Percentiles rank a stretch among this genome's conserved stretches.
Evolutionary conservation across 148 eudicot genomes (phyloP).

Genomic region (Dianthus caryophyllus): DNA sequence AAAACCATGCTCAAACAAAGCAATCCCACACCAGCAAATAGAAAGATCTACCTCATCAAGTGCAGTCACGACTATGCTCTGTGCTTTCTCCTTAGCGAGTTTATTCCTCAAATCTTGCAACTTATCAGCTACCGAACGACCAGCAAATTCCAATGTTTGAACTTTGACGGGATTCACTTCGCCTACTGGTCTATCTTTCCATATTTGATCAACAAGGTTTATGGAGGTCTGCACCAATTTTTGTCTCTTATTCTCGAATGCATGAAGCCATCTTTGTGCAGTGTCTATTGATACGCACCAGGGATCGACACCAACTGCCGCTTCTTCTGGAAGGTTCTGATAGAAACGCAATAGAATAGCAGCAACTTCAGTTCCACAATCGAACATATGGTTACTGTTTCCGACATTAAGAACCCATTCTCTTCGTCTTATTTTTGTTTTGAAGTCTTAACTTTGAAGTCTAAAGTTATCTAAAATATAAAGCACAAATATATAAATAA

Average conservation of each 20-base stretch:
- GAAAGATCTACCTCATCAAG: slow-evolving; percentile 68
- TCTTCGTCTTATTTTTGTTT: too few relatives aligned
- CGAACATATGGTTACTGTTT: too few relatives aligned
- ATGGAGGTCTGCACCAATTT: slow-evolving; percentile 61
- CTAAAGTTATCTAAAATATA: not conserved
- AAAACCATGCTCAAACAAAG: too few relatives aligned
- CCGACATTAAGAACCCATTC: too few relatives aligned
- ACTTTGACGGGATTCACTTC: slow-evolving; percentile 57
- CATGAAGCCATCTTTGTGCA: slow-evolving; percentile 86
- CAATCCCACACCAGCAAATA: not conserved
- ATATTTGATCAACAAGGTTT: slow-evolving; percentile 82
- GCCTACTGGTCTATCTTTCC: slow-evolving; percentile 70
- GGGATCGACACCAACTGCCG: slow-evolving; percentile 76
- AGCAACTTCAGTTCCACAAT: slow-evolving; percentile 15
- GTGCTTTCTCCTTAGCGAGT: slow-evolving; percentile 59
- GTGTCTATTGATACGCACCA: slow-evolving; percentile 96
- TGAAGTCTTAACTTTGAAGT: too few relatives aligned
- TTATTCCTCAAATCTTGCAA: slow-evolving; percentile 64
- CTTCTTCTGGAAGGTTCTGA: slow-evolving; percentile 74
- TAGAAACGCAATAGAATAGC: slow-evolving; percentile 7
- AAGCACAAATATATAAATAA: not conserved
- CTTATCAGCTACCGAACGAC: slow-evolving; percentile 75
- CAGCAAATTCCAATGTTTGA: slow-evolving; percentile 75
- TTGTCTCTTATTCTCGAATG: slow-evolving; percentile 67
- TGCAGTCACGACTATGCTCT: slow-evolving; percentile 59